Base-by-base conservation (phyloP, 202 grass and related monocot species). In the Carex sylvatica region DNA sequence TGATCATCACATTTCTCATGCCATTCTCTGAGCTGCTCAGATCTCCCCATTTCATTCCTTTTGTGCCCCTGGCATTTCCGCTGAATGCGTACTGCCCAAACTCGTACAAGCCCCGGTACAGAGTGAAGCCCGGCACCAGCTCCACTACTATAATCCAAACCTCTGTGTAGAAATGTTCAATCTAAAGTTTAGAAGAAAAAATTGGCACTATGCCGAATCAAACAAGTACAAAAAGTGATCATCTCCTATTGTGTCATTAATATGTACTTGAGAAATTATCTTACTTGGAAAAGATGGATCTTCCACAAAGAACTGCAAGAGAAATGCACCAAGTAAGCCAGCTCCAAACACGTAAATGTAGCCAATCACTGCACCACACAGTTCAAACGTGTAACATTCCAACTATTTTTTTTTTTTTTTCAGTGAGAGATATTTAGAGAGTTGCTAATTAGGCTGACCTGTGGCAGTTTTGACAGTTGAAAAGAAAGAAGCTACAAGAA, bases 311-410 rank as follows among this genome's bases (percentile, higher is more conserved):
- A 91, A 95, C 0, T 86, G 71, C 81, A 98, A 84, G 82, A 98
- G 90, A 85, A 91, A 98, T 19, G 0, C 23, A 26, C 95, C 92
- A 31, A 94, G 74, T 40, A 98, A 84, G 36, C 95, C 95, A 4
- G 92, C 91, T 40, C 92, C 92, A 78, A 94, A 94, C 80, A 98
- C 95, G 61, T 98, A 98, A 35, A 94, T 98, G 77, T 98, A 93
- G 56, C 85, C 92, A 85, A 93, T 74, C 38, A 98, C 95, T 98
- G 89, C 74, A 85, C 52, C 9, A 78, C 8, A 38, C 3, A 75
- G 19, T 31, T 82, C 18, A 76, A 11, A 83, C 13, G 65, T 47
- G 58, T 42, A 64, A 82, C 46, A 49, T 16, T 67, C 7, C 47
- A 9, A 81, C 15, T 63, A 1, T n/a, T n/a, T n/a, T n/a, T n/a